These are phyloP conservation scores for Tuber aestivum DNA, from an alignment of 495 filamentous ascomycete species.

Conservation along the genomic window DNA sequence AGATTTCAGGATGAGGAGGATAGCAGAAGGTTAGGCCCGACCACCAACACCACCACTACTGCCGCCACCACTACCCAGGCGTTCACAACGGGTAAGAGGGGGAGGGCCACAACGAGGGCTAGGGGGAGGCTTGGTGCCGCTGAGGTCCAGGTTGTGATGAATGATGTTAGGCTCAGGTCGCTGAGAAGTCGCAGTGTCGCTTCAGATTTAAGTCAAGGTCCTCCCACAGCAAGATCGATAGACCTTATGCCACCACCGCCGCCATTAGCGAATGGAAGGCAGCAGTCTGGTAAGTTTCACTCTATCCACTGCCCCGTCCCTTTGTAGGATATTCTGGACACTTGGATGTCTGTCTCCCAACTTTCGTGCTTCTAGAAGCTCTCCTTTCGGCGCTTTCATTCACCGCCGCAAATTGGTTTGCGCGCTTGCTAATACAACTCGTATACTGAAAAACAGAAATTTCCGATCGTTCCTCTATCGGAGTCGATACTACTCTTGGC, in stretches of 20 bases:
- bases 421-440: constrained; percentile 14
- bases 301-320: not conserved
- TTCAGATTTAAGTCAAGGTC: constrained; percentile 17
- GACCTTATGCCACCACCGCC: constrained; percentile 29
- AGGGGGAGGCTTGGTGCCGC: constrained; percentile 10
- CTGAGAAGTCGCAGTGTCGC: constrained; percentile 25
- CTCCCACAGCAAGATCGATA: constrained; percentile 15
- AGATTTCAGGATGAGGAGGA: constrained; percentile 12
- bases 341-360: not conserved
- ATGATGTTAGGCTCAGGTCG: not conserved
- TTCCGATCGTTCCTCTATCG: constrained; percentile 32
- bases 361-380: not conserved
- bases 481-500: constrained; percentile 25
- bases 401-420: not conserved
- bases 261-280: constrained; percentile 25
- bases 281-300: constrained; percentile 25
- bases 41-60: not conserved
- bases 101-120: constrained; percentile 1
- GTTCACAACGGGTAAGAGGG: not conserved
- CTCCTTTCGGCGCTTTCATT: not conserved
- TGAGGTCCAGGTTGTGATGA: constrained; percentile 1
- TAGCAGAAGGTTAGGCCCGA: constrained; percentile 30
- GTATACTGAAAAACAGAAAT: constrained; percentile 13
- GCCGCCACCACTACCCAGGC: not conserved
- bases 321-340: not conserved